phyloP scores from a whole-genome alignment of 2,329 filamentous ascomycete genomes.

The Fusarium setosum region DNA sequence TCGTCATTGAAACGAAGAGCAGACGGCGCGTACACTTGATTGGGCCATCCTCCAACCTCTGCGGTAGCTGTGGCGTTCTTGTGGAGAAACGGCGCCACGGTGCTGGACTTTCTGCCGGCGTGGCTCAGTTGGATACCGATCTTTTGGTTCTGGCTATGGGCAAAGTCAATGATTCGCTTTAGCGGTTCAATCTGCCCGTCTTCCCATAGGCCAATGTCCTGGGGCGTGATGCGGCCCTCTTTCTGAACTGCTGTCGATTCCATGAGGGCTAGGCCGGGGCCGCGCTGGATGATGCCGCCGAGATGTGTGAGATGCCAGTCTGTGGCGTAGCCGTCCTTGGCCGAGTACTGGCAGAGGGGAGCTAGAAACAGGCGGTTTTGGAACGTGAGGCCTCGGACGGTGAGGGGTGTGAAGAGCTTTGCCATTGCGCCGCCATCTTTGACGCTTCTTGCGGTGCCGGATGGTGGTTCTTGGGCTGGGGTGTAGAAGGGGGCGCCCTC shows the following conservation, averaged over 20 bases:
- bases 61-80: conserved; percentile 2
- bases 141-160: background rate
- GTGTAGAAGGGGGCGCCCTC: background rate
- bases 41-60: conserved; percentile 7
- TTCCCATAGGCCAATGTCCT: background rate
- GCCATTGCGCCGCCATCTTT: background rate
- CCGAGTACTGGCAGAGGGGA: background rate
- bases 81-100: conserved; percentile 1
- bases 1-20: background rate
- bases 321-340: background rate
- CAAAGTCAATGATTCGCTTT: conserved; percentile 1
- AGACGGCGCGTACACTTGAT: conserved; percentile 1
- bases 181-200: background rate
- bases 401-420: background rate
- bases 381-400: background rate
- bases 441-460: background rate
- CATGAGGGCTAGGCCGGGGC: background rate
- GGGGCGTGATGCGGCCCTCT: background rate
- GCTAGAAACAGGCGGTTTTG: background rate
- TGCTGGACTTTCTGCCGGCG: conserved; percentile 6
- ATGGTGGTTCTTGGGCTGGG: background rate
- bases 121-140: conserved; percentile 6
- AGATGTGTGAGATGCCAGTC: background rate
- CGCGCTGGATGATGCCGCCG: background rate
- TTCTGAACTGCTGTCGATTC: background rate